Base-by-base conservation (phyloP, 1,139 yeast genomes). In the Trichomonascaceae sp. region DNA sequence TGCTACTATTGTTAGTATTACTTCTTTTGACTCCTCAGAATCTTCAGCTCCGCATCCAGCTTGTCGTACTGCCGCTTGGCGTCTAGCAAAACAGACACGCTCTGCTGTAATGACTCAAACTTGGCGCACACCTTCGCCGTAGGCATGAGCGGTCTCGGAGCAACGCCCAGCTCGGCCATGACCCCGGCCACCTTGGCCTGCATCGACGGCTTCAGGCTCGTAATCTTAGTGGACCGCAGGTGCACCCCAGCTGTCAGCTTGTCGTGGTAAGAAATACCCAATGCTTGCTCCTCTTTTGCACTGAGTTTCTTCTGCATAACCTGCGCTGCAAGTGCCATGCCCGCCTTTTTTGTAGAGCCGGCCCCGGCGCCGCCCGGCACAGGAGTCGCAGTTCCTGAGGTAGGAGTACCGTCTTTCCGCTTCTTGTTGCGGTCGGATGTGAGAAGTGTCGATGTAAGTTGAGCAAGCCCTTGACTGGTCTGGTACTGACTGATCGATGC, bases 401-500 rank as follows among this genome's bases (percentile, higher is more conserved):
- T 26, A 2, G 38, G 43, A 9, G 62, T 47, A 26, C 59, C 59
- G 13, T 60, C 59, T 39, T 64, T 66, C 33, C 77, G 64, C 51
- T 69, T 71, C 58, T 67, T 73, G 42, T 67, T 65, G 51, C 82
- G 82, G 48, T 87, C 96, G 30, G 73, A 65, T 28, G 79, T 69
- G 72, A 87, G 73, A 43, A 89, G 65, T 35, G 80, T 77, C 48
- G 76, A 80, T 47, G 87, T 85, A 26, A 89, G 65, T 48, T 81
- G 93, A 2, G 94, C 75, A 39, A 89, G 67, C 0, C 98, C 98
- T 49, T 82, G 93, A 1, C 94, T 81, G 1, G 93, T 74, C 49
- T 76, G 71, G 51, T 80, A 82, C 48, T 82, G 94, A 35, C 70
- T 72, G 5, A 78, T 74, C 3, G 84, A 69, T 23, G 80, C 84